These are phyloP conservation scores for Pseudogymnoascus sp. DNA, from an alignment of 2,329 filamentous ascomycete genomes.

Conservation along the genomic window DNA sequence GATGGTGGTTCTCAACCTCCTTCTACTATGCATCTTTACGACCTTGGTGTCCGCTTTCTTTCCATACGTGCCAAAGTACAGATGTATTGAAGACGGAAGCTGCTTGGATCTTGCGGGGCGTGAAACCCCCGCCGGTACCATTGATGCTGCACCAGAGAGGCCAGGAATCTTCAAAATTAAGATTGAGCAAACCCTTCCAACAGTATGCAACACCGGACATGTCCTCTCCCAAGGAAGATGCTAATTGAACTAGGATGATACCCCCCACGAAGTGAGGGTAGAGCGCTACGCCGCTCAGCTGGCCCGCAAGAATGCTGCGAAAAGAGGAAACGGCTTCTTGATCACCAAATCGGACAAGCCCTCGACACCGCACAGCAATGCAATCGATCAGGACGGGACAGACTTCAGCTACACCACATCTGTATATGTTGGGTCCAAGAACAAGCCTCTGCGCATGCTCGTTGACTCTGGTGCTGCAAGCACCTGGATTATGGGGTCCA, in stretches of 20 bases:
- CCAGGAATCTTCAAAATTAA: slow-evolving; percentile 14
- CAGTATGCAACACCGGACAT: neutral
- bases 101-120: slow-evolving; percentile 11
- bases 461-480: slow-evolving; percentile 62
- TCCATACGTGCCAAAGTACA: slow-evolving; percentile 21
- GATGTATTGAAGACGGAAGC: slow-evolving; percentile 18
- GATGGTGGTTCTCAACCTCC: slow-evolving; percentile 16
- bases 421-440: slow-evolving; percentile 47
- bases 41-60: slow-evolving; percentile 22
- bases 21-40: slow-evolving; percentile 15
- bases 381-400: slow-evolving; percentile 55
- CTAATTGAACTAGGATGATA: slow-evolving; percentile 9
- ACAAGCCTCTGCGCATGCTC: slow-evolving; percentile 51
- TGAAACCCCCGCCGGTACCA: neutral
- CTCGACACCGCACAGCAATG: slow-evolving; percentile 40
- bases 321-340: slow-evolving; percentile 21
- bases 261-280: slow-evolving; percentile 18
- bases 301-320: slow-evolving; percentile 14
- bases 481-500: slow-evolving; percentile 74
- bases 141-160: slow-evolving; percentile 4
- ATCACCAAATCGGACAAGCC: slow-evolving; percentile 30
- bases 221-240: neutral
- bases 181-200: slow-evolving; percentile 9
- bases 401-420: slow-evolving; percentile 60
- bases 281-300: slow-evolving; percentile 18